These are phyloP conservation scores for Plasmopara viticola DNA, from an alignment of 352 stramenopile species.

Conservation along the genomic window DNA sequence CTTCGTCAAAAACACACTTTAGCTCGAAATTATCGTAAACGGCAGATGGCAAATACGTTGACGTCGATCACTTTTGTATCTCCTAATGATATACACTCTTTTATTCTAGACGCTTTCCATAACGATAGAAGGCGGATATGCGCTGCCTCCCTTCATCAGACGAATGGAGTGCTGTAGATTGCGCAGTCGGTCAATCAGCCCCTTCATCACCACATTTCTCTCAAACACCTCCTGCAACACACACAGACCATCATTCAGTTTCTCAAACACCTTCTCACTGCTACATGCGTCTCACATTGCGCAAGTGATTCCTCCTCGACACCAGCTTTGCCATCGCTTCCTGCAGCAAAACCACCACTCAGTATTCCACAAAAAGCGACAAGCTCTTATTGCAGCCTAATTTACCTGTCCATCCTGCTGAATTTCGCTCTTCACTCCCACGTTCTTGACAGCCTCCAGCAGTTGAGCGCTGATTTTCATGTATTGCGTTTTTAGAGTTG, in stretches of 20 bases:
- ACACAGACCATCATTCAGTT: not conserved
- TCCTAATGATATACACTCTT: not conserved
- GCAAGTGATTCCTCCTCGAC: constrained; percentile 61
- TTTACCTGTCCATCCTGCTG: constrained; percentile 21
- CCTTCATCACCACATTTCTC: constrained; percentile 82
- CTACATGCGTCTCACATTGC: constrained; percentile 31
- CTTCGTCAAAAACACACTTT: too few relatives aligned
- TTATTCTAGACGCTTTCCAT: constrained; percentile 72
- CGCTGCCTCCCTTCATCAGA: constrained; percentile 60
- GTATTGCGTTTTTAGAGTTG: constrained; percentile 73
- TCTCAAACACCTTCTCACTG: not conserved
- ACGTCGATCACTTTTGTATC: too few relatives aligned
- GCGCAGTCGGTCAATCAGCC: constrained; percentile 71
- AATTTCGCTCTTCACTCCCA: constrained; percentile 25
- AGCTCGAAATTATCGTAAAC: constrained; percentile 25
- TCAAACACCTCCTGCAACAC: constrained; percentile 68
- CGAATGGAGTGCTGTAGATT: constrained; percentile 72
- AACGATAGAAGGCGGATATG: constrained; percentile 49
- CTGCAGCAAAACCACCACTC: constrained; percentile 21
- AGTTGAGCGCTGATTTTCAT: constrained; percentile 66
- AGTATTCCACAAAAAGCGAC: not conserved
- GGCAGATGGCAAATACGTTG: not conserved
- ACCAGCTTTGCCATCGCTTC: constrained; percentile 46
- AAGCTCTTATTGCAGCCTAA: not conserved
- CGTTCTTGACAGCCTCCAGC: constrained; percentile 45